phyloP scores from a whole-genome alignment of 257 asterid genomes.

The Solanum pimpinellifolium region DNA sequence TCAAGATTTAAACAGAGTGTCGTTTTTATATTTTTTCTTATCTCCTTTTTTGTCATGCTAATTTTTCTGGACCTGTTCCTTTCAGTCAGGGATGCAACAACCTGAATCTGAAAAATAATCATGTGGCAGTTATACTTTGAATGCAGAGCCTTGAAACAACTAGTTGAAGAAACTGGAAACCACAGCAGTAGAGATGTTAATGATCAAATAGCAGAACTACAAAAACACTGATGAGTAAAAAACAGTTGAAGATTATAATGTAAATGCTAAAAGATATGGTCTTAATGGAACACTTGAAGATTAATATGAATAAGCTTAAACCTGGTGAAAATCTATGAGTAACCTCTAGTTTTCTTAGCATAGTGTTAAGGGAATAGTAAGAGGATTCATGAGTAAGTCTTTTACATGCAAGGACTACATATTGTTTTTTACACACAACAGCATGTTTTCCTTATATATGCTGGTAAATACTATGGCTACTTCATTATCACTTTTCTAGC shows the following conservation, averaged over 20 bases:
- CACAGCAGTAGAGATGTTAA: neutral
- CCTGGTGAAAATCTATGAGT: neutral
- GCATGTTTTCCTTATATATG: neutral
- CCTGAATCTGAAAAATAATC: neutral
- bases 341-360: neutral
- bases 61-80: neutral
- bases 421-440: too few relatives aligned
- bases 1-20: neutral
- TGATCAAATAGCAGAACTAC: neutral
- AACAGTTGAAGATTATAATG: neutral
- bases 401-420: neutral
- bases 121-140: neutral
- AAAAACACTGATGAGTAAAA: neutral
- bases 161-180: neutral
- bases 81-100: neutral
- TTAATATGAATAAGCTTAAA: neutral
- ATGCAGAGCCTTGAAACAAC: neutral
- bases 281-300: neutral
- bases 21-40: neutral
- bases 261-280: neutral
- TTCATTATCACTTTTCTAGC: neutral
- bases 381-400: neutral
- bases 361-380: neutral
- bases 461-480: neutral
- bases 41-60: neutral